Evolutionary conservation across 2,329 filamentous ascomycete species (phyloP).

Genomic region (Cordyceps cateniannulata): DNA sequence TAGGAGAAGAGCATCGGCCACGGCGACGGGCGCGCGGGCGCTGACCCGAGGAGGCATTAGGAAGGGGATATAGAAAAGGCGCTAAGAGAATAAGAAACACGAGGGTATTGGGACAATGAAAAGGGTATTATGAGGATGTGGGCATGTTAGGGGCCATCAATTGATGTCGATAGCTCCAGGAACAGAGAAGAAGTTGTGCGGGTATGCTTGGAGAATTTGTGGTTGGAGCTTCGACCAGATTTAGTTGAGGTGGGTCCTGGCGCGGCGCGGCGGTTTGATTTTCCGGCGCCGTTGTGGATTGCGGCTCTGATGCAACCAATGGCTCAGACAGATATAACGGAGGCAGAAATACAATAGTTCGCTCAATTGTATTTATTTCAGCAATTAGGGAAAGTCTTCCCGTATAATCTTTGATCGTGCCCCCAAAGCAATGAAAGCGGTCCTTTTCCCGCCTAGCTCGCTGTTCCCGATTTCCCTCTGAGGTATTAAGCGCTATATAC

Average conservation of each 20-base stretch:
- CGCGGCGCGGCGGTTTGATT: slow-evolving; percentile 4
- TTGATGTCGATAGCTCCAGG: slow-evolving; percentile 14
- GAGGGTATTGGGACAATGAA: slow-evolving; percentile 1
- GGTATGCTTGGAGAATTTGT: slow-evolving; percentile 10
- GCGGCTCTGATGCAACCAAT: neutral
- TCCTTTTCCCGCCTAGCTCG: neutral
- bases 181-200: slow-evolving; percentile 12
- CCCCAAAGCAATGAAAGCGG: neutral
- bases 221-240: neutral
- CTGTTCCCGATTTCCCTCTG: neutral
- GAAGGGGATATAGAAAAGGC: neutral
- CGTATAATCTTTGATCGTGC: neutral
- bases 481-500: neutral
- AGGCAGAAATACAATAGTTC: neutral
- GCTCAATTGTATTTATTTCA: neutral
- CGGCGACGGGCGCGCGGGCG: slow-evolving; percentile 23
- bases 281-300: neutral
- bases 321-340: neutral
- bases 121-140: neutral
- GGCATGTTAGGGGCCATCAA: slow-evolving; percentile 20
- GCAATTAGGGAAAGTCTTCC: neutral
- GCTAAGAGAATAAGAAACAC: neutral
- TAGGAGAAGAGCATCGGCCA: slow-evolving; percentile 25
- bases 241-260: slow-evolving; percentile 3
- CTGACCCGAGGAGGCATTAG: slow-evolving; percentile 22